These are phyloP conservation scores for Lichtheimia ornata DNA, from an alignment of 371 early-diverging fungal species.

Conservation along the genomic window DNA sequence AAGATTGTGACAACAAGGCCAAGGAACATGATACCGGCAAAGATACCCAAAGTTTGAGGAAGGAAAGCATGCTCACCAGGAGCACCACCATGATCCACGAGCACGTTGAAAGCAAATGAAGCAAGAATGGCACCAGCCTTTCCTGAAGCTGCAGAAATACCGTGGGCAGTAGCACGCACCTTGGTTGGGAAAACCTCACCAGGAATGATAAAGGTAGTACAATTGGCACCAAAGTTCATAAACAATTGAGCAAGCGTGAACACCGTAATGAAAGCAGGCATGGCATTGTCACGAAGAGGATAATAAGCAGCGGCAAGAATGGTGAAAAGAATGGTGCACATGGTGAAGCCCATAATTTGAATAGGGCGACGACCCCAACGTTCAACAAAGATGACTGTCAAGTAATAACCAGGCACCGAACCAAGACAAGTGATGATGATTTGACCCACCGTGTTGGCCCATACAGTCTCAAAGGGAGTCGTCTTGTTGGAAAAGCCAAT, in stretches of 20 bases:
- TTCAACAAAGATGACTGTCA: slow-evolving; percentile 80
- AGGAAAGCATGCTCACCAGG: slow-evolving; percentile 62
- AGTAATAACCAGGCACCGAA: slow-evolving; percentile 89
- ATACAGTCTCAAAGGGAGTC: slow-evolving; percentile 57
- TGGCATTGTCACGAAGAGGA: slow-evolving; percentile 51
- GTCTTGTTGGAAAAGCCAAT: slow-evolving; percentile 65
- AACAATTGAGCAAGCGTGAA: slow-evolving; percentile 81
- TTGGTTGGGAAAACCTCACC: slow-evolving; percentile 93
- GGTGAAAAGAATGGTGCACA: slow-evolving; percentile 73
- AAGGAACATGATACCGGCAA: slow-evolving; percentile 69
- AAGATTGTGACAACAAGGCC: slow-evolving; percentile 56
- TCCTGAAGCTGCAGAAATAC: slow-evolving; percentile 87
- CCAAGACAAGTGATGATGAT: slow-evolving; percentile 83
- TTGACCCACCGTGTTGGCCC: slow-evolving; percentile 74
- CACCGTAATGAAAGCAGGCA: slow-evolving; percentile 70
- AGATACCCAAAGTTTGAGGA: slow-evolving; percentile 67
- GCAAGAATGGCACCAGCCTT: slow-evolving; percentile 80
- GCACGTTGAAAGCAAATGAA: slow-evolving; percentile 58
- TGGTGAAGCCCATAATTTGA: slow-evolving; percentile 77
- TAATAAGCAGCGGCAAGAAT: slow-evolving; percentile 75
- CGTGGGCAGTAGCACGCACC: slow-evolving; percentile 84
- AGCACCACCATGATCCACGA: slow-evolving; percentile 59
- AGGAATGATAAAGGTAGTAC: slow-evolving; percentile 89
- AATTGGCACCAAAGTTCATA: slow-evolving; percentile 91
- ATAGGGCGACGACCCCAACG: slow-evolving; percentile 81